Base-by-base conservation (phyloP, 805 yeast genomes). In the Metschnikowia matae region DNA sequence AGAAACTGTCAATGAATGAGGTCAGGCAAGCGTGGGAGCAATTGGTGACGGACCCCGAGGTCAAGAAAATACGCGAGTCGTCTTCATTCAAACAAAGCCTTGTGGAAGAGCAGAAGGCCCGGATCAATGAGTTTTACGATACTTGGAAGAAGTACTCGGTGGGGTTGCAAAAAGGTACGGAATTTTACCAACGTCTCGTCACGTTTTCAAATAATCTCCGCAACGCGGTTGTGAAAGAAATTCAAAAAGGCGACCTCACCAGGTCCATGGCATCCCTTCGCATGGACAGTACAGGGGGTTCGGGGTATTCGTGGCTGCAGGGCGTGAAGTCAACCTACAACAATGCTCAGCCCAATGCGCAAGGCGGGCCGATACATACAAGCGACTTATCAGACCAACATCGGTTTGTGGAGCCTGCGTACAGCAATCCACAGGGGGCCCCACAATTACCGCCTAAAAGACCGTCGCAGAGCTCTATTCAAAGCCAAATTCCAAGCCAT, bases 101-200 rank as follows among this genome's bases (percentile, higher is more conserved):
- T 66, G 52, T 61, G 60, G 52, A 55, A 56, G 65, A 62, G 63
- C 67, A 64, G 59, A 47, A 60, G 56, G 49, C 57, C 65, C 61
- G 68, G 71, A 57, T 75, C 75, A 44, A 71, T 67, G 46, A 67
- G 6, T 84, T 89, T 1, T 78, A 76, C 57, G 72, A 77, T 6
- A 57, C 56, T 6, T 89, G 91, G 83, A 72, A 72, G 35, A 75
- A 77, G 14, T 84, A 83, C 56, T 65, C 71, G 11, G 69, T 70
- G 6, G 96, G 95, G 5, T 63, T 81, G 48, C 66, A 69, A 14
- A 83, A 81, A 55, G 96, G 96, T 0, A 58, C 67, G 8, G 74
- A 68, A 10, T 87, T 89, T 61, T 92, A 92, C 64, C 67, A 69
- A 6, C 78, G 81, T 49, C 66, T 82, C 32, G 64, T 68, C 36